Conservation (phyloP, 2,329 filamentous ascomycete species). For the Pseudofabraea citricarpa region DNA sequence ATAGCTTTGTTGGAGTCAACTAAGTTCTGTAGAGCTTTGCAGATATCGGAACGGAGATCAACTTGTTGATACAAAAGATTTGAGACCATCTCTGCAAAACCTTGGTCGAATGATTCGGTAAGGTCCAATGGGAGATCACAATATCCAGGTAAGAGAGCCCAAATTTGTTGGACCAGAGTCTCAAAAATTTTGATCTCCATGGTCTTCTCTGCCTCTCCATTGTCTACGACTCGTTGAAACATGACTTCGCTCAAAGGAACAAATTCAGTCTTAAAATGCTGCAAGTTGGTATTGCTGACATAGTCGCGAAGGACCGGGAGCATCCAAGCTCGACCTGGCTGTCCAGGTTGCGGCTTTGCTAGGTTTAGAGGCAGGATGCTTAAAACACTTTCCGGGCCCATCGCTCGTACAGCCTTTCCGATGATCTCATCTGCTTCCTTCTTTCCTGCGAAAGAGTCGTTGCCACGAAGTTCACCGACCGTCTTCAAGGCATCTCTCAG, state of each 20-base stretch:
- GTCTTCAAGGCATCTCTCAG: conserved; percentile 70
- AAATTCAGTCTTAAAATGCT: conserved; percentile 81
- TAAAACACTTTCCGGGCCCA: conserved; percentile 84
- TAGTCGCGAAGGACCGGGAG: conserved; percentile 86
- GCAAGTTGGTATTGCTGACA: conserved; percentile 80
- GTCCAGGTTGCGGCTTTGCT: conserved; percentile 66
- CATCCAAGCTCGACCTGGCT: conserved; percentile 89
- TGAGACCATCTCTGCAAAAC: conserved; percentile 83
- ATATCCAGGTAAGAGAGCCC: conserved; percentile 90
- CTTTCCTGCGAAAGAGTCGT: conserved; percentile 86
- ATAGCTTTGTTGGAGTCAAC: conserved; percentile 91
- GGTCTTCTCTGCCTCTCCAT: conserved; percentile 78
- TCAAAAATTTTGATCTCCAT: conserved; percentile 98
- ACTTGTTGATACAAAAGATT: conserved; percentile 92
- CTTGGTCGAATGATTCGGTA: conserved; percentile 71
- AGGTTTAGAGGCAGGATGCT: conserved; percentile 83
- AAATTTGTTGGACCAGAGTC: conserved; percentile 91
- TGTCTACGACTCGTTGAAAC: conserved; percentile 83
- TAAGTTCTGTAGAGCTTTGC: conserved; percentile 76
- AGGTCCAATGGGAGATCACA: conserved; percentile 87
- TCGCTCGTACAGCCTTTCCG: conserved; percentile 79
- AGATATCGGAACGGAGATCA: conserved; percentile 81
- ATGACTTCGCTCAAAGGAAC: conserved; percentile 85
- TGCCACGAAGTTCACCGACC: conserved; percentile 82
- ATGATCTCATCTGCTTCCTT: conserved; percentile 92